A percentile compares a stretch with the other conserved stretches of the same genome.
Conservation (phyloP, 2,329 filamentous ascomycete genomes). For the Colletotrichum scovillei region DNA sequence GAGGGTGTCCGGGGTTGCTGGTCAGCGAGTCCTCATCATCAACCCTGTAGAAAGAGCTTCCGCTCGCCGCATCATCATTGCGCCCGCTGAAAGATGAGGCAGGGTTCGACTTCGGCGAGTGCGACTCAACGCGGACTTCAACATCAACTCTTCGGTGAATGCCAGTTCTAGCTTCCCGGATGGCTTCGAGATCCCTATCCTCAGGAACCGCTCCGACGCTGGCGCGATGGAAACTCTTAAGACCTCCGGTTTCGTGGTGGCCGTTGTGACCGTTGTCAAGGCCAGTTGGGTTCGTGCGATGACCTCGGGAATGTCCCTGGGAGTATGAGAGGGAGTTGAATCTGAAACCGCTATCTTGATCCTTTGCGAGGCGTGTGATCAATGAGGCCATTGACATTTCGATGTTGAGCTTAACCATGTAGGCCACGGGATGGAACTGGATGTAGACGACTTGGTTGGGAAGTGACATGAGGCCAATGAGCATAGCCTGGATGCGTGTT, state of each 20-base stretch:
- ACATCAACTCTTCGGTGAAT: conserved; percentile 19
- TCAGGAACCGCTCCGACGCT: background rate
- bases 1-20: conserved; percentile 6
- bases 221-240: background rate
- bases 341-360: conserved; percentile 17
- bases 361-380: conserved; percentile 49
- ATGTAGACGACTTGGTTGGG: conserved; percentile 53
- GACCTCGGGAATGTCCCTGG: background rate
- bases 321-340: conserved; percentile 33
- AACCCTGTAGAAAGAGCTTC: conserved; percentile 6
- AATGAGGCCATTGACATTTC: conserved; percentile 66
- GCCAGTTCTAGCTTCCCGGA: background rate
- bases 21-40: conserved; percentile 33
- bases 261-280: background rate
- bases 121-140: conserved; percentile 11
- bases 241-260: background rate
- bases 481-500: conserved; percentile 35
- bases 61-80: conserved; percentile 2
- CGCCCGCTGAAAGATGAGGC: conserved; percentile 1
- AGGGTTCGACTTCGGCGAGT: background rate
- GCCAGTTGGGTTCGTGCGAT: background rate
- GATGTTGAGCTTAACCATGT: conserved; percentile 65
- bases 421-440: conserved; percentile 64
- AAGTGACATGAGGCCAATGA: conserved; percentile 49
- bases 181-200: background rate